Evolutionary conservation across 495 filamentous ascomycete species (phyloP), one percentile per base, ranked within the genome.

Genomic region (Aspergillus biplanus): DNA sequence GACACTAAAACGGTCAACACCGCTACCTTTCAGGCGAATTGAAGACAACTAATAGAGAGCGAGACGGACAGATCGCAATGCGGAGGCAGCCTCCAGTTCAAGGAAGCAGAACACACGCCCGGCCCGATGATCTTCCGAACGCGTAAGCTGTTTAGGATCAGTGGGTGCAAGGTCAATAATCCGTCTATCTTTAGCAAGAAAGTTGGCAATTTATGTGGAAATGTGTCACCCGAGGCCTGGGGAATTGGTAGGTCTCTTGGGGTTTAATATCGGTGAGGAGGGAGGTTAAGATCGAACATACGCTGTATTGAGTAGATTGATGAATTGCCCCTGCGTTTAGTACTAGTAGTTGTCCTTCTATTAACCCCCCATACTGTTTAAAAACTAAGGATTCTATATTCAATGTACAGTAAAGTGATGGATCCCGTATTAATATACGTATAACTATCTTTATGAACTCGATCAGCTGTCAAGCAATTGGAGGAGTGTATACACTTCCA

Each of bases 91-190:
- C 63, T 63, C 27, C 15, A 55, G 39, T 44, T 15, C n/a, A 11
- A 44, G 39, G 39, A 44, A 44, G 11, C 39, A 44, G n/a, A 4
- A 56, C 52, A 65, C 54, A 9, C 33, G 59, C 54, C 34, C 67
- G 69, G 69, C 27, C 69, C 69, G 69, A 71, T 39, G 58, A 62
- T 71, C 58, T 59, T 71, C 69, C 69, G 69, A 58, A 57, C 64
- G 63, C 64, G 65, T 71, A 57, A 71, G 62, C 66, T 63, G 46
- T 42, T n/a, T 4, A 5, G 16, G 16, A 27, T 50, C 16, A 49
- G 46, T 16, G 7, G 18, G 13, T n/a, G 46, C 6, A 50, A 50
- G 16, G 47, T 21, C 47, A 50, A 18, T 27, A 21, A n/a, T 50
- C 31, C 33, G 33, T 65, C 39, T 54, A 47, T 52, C 16, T 50